These are phyloP conservation scores for Pseudohyphozyma bogoriensis DNA, from an alignment of 768 basidiomycete genomes.

Conservation along the genomic window DNA sequence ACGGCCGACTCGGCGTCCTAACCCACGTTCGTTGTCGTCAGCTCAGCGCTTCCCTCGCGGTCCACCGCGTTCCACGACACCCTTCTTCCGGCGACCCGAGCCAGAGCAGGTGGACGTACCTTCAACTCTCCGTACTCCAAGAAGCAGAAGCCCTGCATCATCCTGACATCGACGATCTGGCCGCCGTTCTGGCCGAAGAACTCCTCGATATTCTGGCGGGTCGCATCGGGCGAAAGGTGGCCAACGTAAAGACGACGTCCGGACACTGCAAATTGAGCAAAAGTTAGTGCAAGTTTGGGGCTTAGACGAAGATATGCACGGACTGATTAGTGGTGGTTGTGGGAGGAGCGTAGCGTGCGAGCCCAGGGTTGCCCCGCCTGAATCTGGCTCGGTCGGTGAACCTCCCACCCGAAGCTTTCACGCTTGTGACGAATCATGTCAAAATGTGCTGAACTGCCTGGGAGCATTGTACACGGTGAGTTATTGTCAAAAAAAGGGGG, in stretches of 20 bases:
- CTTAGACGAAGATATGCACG: not conserved
- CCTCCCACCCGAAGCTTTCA: not conserved
- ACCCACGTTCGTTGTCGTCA: too few relatives aligned
- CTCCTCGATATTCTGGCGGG: conserved; percentile 26
- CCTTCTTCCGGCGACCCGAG: too few relatives aligned
- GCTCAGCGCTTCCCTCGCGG: too few relatives aligned
- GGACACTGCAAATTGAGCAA: conserved; percentile 6
- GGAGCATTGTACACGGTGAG: too few relatives aligned
- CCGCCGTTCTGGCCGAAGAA: conserved; percentile 17
- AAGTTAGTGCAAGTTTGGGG: not conserved
- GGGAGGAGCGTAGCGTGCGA: not conserved
- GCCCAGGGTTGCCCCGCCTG: too few relatives aligned
- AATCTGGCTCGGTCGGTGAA: too few relatives aligned
- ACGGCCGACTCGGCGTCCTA: conserved; percentile 95
- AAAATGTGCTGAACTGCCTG: too few relatives aligned
- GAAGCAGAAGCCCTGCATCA: conserved; percentile 69
- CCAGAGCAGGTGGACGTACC: conserved; percentile 38
- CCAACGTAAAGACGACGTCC: conserved; percentile 33
- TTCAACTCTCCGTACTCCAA: conserved; percentile 85
- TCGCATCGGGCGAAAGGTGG: conserved; percentile 24
- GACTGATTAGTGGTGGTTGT: not conserved
- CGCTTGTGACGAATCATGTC: too few relatives aligned
- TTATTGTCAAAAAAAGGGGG: too few relatives aligned
- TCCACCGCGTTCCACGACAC: too few relatives aligned
- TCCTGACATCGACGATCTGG: conserved; percentile 28